phyloP scores from a whole-genome alignment of 116 monocot genomes.

The Cymodocea nodosa region DNA sequence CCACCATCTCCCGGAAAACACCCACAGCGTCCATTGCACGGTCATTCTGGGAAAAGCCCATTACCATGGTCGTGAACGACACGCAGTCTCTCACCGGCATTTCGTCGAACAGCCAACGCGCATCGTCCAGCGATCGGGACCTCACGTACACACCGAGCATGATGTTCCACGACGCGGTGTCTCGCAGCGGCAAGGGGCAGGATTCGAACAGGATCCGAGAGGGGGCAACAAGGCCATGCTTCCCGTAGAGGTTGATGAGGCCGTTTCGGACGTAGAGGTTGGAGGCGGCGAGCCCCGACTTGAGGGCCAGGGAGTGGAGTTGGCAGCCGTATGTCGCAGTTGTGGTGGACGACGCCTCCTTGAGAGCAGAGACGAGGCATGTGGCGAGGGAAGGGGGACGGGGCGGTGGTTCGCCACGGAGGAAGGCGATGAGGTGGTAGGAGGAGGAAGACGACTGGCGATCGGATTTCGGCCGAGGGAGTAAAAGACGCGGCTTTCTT shows the following conservation, averaged over 20 bases:
- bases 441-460: constrained; percentile 6
- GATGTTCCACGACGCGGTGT: constrained; percentile 48
- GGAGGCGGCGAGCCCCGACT: constrained; percentile 29
- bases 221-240: constrained; percentile 3
- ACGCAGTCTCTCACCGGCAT: constrained; percentile 36
- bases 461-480: background rate
- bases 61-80: constrained; percentile 60
- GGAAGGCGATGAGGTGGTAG: background rate
- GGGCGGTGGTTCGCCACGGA: background rate
- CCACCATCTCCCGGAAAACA: constrained; percentile 32
- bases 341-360: constrained; percentile 16
- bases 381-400: constrained; percentile 3
- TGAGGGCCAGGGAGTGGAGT: constrained; percentile 43
- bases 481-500: background rate
- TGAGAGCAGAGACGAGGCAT: constrained; percentile 32
- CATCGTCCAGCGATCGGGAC: constrained; percentile 8
- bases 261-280: constrained; percentile 49
- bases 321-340: constrained; percentile 18
- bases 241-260: constrained; percentile 41
- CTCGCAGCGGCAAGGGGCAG: constrained; percentile 6
- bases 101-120: constrained; percentile 27
- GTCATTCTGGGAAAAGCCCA: constrained; percentile 27
- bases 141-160: constrained; percentile 27
- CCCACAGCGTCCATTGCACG: constrained; percentile 11
- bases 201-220: constrained; percentile 15